phyloP scores from a whole-genome alignment of 805 yeast genomes.

The Candida andamanensis region DNA sequence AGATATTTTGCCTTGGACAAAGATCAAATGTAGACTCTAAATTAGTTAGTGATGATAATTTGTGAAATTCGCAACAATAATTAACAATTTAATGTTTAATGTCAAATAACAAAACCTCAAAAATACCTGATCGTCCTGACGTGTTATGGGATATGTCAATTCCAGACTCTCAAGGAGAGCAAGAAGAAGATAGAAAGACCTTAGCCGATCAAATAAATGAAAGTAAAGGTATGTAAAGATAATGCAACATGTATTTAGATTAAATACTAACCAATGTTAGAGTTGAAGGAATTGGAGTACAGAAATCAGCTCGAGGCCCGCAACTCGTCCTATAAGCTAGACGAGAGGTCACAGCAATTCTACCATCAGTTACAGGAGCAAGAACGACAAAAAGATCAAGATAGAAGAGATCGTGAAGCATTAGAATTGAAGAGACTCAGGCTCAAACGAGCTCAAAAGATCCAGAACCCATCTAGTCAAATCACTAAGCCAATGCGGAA shows the following conservation, averaged over 20 bases:
- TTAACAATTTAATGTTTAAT: too few relatives aligned
- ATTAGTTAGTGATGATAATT: not conserved
- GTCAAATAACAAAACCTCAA: not conserved
- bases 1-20: conserved; percentile 53
- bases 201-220: conserved; percentile 39
- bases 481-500: not conserved
- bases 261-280: conserved; percentile 17
- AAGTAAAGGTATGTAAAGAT: conserved; percentile 27
- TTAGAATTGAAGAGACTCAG: conserved; percentile 11
- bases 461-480: not conserved
- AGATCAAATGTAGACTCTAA: conserved; percentile 5
- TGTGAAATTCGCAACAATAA: conserved; percentile 2
- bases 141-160: too few relatives aligned
- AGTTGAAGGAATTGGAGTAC: conserved; percentile 27
- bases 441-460: conserved; percentile 3
- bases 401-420: conserved; percentile 19
- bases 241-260: not conserved
- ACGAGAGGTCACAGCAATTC: conserved; percentile 30
- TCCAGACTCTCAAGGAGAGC: not conserved
- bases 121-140: not conserved
- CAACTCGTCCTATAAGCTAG: conserved; percentile 39
- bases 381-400: conserved; percentile 17
- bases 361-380: conserved; percentile 23
- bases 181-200: conserved; percentile 24
- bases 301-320: conserved; percentile 23